Base-by-base conservation (phyloP, 2,329 filamentous ascomycete species). In the Aspergillus pseudotamarii region DNA sequence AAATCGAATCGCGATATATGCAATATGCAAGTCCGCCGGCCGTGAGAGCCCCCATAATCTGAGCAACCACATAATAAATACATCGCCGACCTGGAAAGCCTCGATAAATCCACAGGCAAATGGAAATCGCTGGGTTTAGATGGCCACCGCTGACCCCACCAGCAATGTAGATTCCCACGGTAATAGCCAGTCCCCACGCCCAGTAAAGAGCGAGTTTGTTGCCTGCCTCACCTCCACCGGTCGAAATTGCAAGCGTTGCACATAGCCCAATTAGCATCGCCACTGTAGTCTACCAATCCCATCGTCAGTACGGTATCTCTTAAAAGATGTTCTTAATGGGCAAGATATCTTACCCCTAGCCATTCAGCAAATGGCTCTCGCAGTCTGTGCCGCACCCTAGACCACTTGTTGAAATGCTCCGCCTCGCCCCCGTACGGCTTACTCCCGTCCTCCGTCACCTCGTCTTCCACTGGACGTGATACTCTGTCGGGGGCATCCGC, bases 71-170 rank as follows among this genome's bases (percentile, higher is more conserved):
- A 58, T 78, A 79, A 0, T 69, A 60, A 1, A 67, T 48, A 4
- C 69, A 70, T 21, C 70, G 65, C 0, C 68, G 65, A 9, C 67
- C 72, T 0, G 76, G 77, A 45, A 79, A 78, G 12, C 76, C 77
- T 3, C 76, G 75, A 54, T 72, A 78, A 3, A 75, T 63, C 16
- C 68, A 70, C 3, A 78, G 64, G 1, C 71, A 53, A 21, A 83
- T 73, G 0, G 80, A 80, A 8, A 84, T 75, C 0, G 77, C 79
- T 0, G 82, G 82, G 56, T 83, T 84, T n/a, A 84, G 72, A 59
- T 84, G 82, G 0, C 78, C 80, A 61, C 82, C 82, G 4, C 79
- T 82, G 5, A 83, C 75, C 19, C 82, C 82, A 67, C 81, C 82
- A 2, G 78, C 76, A 4, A 81, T 61, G 57, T 82, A 82, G 62